Conservation (phyloP, 1,284 basidiomycete genomes). For the Austroboletus olivaceoglutinosus region DNA sequence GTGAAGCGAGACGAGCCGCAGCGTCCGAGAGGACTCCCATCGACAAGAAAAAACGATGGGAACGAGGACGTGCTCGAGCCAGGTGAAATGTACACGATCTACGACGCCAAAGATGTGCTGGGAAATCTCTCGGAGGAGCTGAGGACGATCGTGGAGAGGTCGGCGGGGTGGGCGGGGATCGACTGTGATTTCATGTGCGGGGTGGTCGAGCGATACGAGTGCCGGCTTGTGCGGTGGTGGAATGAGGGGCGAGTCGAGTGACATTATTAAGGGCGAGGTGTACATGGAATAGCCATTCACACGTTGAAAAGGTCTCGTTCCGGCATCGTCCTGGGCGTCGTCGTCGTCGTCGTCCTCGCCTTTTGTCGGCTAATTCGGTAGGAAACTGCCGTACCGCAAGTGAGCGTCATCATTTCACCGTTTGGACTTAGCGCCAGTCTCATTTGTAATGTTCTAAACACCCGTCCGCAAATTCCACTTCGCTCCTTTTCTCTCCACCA, state of each 20-base stretch:
- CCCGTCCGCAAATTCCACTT: constrained; percentile 7
- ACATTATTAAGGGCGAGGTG: constrained; percentile 18
- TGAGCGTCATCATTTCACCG: constrained; percentile 1
- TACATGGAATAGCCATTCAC: constrained; percentile 7
- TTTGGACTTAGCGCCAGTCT: constrained; percentile 23
- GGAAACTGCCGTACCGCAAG: constrained; percentile 19
- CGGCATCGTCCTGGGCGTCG: constrained; percentile 7
- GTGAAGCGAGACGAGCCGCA: background rate
- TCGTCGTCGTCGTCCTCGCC: background rate
- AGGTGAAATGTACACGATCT: constrained; percentile 59
- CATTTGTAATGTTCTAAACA: constrained; percentile 36
- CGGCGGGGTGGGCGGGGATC: constrained; percentile 53
- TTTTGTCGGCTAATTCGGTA: constrained; percentile 25
- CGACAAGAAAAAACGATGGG: constrained; percentile 18
- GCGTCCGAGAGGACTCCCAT: constrained; percentile 26
- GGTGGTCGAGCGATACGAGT: constrained; percentile 61
- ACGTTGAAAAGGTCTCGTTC: constrained; percentile 1
- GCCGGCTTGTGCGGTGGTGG: constrained; percentile 54
- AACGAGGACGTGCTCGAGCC: constrained; percentile 38
- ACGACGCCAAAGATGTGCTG: constrained; percentile 54
- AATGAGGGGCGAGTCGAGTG: constrained; percentile 22
- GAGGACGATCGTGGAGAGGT: constrained; percentile 46
- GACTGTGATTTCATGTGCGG: constrained; percentile 45
- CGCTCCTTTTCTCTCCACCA: constrained; percentile 18
- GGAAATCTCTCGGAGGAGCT: constrained; percentile 55